Base-by-base conservation (phyloP, 2,329 filamentous ascomycete species). In the Colletotrichum agaves region DNA sequence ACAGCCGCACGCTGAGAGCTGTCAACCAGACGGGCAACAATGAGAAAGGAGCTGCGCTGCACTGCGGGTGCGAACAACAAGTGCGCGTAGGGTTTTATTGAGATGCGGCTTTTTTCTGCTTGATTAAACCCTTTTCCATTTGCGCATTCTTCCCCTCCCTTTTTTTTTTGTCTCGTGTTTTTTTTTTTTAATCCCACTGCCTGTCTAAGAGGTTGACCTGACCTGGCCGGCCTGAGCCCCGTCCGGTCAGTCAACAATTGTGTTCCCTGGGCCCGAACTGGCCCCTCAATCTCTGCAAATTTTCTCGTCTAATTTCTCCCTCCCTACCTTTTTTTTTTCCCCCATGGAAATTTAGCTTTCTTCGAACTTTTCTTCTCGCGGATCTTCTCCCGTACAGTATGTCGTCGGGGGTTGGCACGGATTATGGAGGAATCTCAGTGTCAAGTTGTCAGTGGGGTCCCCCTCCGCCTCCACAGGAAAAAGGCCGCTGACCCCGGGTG, bases 311-410 rank as follows among this genome's bases (percentile, higher is more conserved):
- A 39, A 15, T 53, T n/a, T 53, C n/a, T 50, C 47, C 31, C 47
- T 11, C 47, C 27, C 15, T 27, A 15, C 13, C 12, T 12, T 52
- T 59, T 56, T 60, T 31, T 7, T 52, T 59, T 56, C 53, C 21
- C 5, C 23, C 60, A 50, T 63, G 50, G 52, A 27, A 43, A 58
- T 58, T 70, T 65, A 50, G 63, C 27, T 61, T 41, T 43, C 72
- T 73, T 72, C 57, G 73, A 57, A 53, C 33, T 43, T 67, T 70
- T 63, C 72, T 69, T 73, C 70, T 52, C 56, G 43, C 23, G 35
- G 46, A 33, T 21, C 50, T 63, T 63, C 44, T 59, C 53, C 53
- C 53, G 47, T 60, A 31, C 53, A 47, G 47, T 60, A 31, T 35
- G 61, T 31, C 50, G 21, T 33, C 46, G 47, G 64, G 21, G 41